Percentiles rank a stretch among this genome's conserved stretches.
Conservation (phyloP, 371 early-diverging fungal species). For the Rhizopus arrhizus region DNA sequence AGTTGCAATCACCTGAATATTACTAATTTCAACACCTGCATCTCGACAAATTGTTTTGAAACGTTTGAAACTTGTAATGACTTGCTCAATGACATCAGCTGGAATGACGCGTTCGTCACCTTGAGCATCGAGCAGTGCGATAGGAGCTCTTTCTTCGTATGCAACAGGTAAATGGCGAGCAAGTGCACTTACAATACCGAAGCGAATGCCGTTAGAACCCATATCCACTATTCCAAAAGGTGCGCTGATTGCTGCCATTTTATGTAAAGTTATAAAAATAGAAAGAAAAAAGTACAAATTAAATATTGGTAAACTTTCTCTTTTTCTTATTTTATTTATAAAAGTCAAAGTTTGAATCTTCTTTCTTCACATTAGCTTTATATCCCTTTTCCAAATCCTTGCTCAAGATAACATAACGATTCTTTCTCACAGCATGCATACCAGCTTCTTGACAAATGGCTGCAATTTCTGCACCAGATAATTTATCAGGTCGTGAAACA, state of each 20-base stretch:
- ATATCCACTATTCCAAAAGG: constrained; percentile 68
- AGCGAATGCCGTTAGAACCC: constrained; percentile 74
- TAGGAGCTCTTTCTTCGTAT: constrained; percentile 67
- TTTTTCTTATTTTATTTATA: constrained; percentile 76
- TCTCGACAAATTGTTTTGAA: constrained; percentile 57
- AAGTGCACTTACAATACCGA: constrained; percentile 60
- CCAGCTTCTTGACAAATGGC: constrained; percentile 99
- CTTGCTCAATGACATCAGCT: constrained; percentile 53
- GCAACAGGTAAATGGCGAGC: constrained; percentile 64
- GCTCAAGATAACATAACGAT: constrained; percentile 96
- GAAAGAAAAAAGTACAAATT: no score
- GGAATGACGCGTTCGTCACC: constrained; percentile 51
- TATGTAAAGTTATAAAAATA: no score
- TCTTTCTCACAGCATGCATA: constrained; percentile 98
- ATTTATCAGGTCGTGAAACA: constrained; percentile 97
- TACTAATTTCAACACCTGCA: constrained; percentile 39
- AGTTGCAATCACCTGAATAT: constrained; percentile 63
- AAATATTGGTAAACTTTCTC: no score
- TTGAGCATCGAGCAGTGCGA: constrained; percentile 62
- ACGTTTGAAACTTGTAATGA: constrained; percentile 55
- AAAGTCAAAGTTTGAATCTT: constrained; percentile 94
- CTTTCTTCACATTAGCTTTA: constrained; percentile 95
- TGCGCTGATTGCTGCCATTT: constrained; percentile 22
- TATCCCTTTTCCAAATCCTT: constrained; percentile 99
- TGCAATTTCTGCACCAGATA: constrained; percentile 99